phyloP scores from a whole-genome alignment of 2,329 filamentous ascomycete species.

The Diaporthe amygdali region DNA sequence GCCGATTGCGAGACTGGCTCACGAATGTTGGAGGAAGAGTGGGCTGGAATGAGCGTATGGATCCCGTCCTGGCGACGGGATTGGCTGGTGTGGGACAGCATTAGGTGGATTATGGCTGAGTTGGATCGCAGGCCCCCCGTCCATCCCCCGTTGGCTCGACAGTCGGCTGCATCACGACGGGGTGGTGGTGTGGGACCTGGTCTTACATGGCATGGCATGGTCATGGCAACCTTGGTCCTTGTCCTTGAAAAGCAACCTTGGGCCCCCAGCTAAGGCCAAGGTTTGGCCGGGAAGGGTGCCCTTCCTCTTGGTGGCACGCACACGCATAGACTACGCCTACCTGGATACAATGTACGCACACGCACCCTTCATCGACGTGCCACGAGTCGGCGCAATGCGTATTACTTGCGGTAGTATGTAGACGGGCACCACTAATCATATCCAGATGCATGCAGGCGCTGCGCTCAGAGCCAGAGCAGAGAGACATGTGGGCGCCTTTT shows the following conservation, averaged over 20 bases:
- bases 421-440: constrained; percentile 5
- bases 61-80: constrained; percentile 1
- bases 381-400: constrained; percentile 15
- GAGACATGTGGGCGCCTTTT: not conserved
- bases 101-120: constrained; percentile 15
- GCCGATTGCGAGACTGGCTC: constrained; percentile 22
- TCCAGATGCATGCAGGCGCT: constrained; percentile 2
- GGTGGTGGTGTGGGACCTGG: constrained; percentile 17
- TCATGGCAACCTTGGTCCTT: constrained; percentile 7
- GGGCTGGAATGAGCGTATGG: constrained; percentile 17
- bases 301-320: not conserved
- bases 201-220: constrained; percentile 10
- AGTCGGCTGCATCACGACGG: constrained; percentile 8
- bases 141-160: constrained; percentile 13
- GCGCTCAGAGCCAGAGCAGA: constrained; percentile 8
- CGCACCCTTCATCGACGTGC: not conserved
- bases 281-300: not conserved
- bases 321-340: not conserved
- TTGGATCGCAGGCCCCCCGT: constrained; percentile 2
- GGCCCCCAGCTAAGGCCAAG: not conserved
- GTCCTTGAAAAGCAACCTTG: not conserved
- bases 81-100: constrained; percentile 20
- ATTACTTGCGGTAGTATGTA: not conserved
- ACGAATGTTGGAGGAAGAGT: constrained; percentile 14
- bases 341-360: not conserved